Base-by-base conservation (phyloP, 176 grass and related monocot genomes). In the Musa acuminata region DNA sequence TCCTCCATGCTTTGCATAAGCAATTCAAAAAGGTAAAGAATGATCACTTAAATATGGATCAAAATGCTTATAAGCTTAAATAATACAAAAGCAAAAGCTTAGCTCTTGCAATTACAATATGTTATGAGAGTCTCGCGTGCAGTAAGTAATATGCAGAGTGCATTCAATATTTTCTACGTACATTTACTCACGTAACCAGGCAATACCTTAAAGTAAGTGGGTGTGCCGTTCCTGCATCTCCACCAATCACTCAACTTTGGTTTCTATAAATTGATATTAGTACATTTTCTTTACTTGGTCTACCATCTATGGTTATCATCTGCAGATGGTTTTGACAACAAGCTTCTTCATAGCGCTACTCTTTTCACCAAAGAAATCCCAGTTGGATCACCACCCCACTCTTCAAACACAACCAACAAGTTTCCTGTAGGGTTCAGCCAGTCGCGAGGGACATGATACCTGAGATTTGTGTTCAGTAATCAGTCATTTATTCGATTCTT, bases 361-460 rank as follows among this genome's bases (percentile, higher is more conserved):
- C 74, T 60, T 51, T 76, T 76, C 16, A 76, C 57, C 74, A 76
- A 5, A 76, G 57, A 62, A 21, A 76, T 62, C 13, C 74, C 57
- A 51, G 9, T 76, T 63, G 74, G 74, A 11, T 76, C n/a, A n/a
- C 74, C 74, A 22, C 74, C 74, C 74, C 29, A 64, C 74, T 76
- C 74, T 63, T 76, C 74, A 51, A 76, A 57, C 74, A 76, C 74
- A 22, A 64, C 74, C 26, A 76, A 27, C 0, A 63, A 12, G 54
- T 76, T 76, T 10, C 74, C 74, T 14, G 57, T 62, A 24, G 74
- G 57, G n/a, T 63, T 76, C 22, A 76, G 17, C 74, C 74, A 76
- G 12, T 57, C 50, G 8, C 57, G 29, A 50, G 74, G 74, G 51
- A 76, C 74, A 63, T 76, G 74, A 50, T 76, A 76, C 74, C 74